phyloP scores from a whole-genome alignment of 768 basidiomycete species.

The Leccinellum albellum region DNA sequence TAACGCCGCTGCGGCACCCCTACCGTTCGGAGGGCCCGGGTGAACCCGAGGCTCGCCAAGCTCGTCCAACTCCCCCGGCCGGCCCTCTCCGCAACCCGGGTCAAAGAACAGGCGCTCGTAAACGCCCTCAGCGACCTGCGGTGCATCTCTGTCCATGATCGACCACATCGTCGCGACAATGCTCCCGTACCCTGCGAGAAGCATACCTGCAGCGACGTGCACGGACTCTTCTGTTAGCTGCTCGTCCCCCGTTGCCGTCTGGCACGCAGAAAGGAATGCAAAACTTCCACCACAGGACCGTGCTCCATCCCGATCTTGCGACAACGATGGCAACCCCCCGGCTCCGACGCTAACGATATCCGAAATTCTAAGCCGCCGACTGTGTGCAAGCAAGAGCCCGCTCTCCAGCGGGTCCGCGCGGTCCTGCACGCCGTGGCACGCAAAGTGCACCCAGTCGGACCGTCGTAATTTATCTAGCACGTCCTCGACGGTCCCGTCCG shows the following conservation, averaged over 20 bases:
- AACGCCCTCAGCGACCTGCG: not conserved
- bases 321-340: not conserved
- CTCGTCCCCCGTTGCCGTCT: not conserved
- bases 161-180: not conserved
- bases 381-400: conserved; percentile 10
- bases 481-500: not conserved
- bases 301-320: not conserved
- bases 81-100: not conserved
- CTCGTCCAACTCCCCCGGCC: not conserved
- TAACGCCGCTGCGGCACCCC: not conserved
- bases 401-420: conserved; percentile 17
- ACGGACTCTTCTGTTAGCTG: not conserved
- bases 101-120: not conserved
- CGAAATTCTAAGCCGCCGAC: not conserved
- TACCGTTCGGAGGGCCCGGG: not conserved
- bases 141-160: conserved; percentile 1
- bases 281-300: conserved; percentile 20
- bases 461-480: not conserved
- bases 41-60: not conserved
- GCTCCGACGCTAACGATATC: not conserved
- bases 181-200: not conserved
- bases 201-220: not conserved
- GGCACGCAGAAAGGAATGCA: conserved; percentile 16
- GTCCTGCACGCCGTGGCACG: conserved; percentile 30
- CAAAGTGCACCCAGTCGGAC: conserved; percentile 25